These are phyloP conservation scores for Syzygium syzygioides DNA, from an alignment of 441 rosid species.

Conservation along the genomic window DNA sequence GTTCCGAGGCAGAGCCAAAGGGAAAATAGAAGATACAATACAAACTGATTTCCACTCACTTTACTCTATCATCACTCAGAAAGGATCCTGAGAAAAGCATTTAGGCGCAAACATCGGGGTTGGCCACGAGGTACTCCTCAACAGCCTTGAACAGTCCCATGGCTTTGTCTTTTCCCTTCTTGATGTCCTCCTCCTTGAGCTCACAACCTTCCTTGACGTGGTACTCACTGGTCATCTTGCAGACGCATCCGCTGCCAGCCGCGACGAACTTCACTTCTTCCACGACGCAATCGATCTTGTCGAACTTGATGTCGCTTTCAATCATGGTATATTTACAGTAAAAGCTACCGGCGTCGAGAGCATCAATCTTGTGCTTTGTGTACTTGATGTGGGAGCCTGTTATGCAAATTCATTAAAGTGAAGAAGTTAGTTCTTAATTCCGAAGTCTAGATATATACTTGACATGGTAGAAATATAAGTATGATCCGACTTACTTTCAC, in stretches of 20 bases:
- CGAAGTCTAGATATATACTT: background rate
- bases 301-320: background rate
- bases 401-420: background rate
- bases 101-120: too few relatives aligned
- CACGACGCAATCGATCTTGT: background rate
- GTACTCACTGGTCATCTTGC: background rate
- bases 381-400: background rate
- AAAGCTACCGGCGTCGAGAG: background rate
- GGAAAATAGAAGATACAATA: too few relatives aligned
- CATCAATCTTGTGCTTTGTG: background rate
- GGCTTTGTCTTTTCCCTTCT: background rate
- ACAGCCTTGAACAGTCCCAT: background rate
- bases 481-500: background rate
- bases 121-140: too few relatives aligned
- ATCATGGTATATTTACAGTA: slow-evolving; percentile 2
- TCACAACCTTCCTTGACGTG: background rate
- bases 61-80: background rate
- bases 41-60: background rate
- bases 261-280: background rate
- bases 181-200: background rate
- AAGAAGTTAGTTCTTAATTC: too few relatives aligned
- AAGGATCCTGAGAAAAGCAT: too few relatives aligned
- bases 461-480: background rate
- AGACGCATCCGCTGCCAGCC: background rate
- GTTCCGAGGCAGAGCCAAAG: background rate